A percentile compares a stretch with the other conserved stretches of the same genome.
Evolutionary conservation across 768 basidiomycete species (phyloP).

Genomic region (Lentinula boryana): DNA sequence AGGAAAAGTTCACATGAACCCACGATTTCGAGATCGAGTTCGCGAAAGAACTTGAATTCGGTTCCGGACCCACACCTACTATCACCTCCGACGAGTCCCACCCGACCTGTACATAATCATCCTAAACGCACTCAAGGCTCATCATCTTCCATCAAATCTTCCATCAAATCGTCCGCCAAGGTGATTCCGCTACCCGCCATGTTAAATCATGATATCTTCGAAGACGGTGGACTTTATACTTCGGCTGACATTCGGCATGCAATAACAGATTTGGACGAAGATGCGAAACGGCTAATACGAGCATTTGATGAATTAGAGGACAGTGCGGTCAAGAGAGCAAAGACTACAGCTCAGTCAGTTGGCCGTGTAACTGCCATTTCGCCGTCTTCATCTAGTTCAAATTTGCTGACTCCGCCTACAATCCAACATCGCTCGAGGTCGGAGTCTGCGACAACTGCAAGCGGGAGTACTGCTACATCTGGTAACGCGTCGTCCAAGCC

Average conservation of each 20-base stretch:
- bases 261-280: conserved; percentile 58
- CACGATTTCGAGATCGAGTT: conserved; percentile 15
- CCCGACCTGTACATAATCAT: background rate
- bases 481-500: background rate
- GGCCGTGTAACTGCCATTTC: conserved; percentile 3
- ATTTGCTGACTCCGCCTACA: background rate
- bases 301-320: conserved; percentile 67
- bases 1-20: conserved; percentile 23
- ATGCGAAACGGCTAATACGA: conserved; percentile 54
- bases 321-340: conserved; percentile 31
- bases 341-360: conserved; percentile 36
- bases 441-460: background rate
- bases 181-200: conserved; percentile 13
- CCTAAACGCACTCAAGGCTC: background rate
- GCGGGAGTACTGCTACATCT: background rate
- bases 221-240: conserved; percentile 49
- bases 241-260: conserved; percentile 52
- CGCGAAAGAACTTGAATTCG: background rate
- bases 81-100: conserved; percentile 3
- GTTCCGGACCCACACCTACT: background rate
- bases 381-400: background rate
- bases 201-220: conserved; percentile 32
- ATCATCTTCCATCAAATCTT: background rate
- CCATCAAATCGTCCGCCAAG: background rate
- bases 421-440: background rate